Evolutionary conservation across 768 basidiomycete genomes (phyloP).

Genomic region (Pisolithus sp.): DNA sequence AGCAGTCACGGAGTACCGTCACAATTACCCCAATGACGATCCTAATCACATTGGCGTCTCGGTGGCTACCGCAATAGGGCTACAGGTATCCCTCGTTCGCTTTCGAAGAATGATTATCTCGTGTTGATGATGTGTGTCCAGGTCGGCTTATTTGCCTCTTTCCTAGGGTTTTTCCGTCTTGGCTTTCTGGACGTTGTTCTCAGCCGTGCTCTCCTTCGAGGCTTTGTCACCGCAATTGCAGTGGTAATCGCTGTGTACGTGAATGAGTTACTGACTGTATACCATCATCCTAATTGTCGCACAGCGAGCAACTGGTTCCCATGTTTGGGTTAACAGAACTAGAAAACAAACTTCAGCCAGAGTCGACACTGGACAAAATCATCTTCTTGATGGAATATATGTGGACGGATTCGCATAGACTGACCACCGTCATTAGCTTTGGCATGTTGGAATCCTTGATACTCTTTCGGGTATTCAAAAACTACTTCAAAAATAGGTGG

Average conservation of each 20-base stretch:
- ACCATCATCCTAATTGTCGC: background rate
- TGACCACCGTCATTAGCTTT: conserved; percentile 73
- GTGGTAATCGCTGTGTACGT: conserved; percentile 79
- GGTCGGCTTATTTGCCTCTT: conserved; percentile 81
- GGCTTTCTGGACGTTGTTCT: conserved; percentile 94
- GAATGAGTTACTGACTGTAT: background rate
- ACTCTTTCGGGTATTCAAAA: conserved; percentile 50
- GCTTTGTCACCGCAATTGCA: conserved; percentile 82
- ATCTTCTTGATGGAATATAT: conserved; percentile 63
- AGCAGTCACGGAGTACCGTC: conserved; percentile 66
- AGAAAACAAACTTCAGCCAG: conserved; percentile 47
- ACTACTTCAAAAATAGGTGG: conserved; percentile 52
- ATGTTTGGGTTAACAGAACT: conserved; percentile 77
- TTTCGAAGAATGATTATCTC: background rate
- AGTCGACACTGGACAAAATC: conserved; percentile 71
- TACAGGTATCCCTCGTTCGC: conserved; percentile 50
- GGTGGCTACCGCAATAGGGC: conserved; percentile 74
- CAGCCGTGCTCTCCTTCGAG: conserved; percentile 79
- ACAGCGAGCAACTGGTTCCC: conserved; percentile 77
- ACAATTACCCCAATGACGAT: conserved; percentile 31
- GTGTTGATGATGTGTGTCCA: conserved; percentile 19
- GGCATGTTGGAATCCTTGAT: conserved; percentile 63
- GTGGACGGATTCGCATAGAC: conserved; percentile 49
- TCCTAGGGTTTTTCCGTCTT: conserved; percentile 80
- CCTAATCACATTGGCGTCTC: conserved; percentile 53